Percentiles rank a stretch among this genome's conserved stretches.
phyloP scores from a whole-genome alignment of 371 early-diverging fungal genomes.

The Apophysomyces elegans region DNA sequence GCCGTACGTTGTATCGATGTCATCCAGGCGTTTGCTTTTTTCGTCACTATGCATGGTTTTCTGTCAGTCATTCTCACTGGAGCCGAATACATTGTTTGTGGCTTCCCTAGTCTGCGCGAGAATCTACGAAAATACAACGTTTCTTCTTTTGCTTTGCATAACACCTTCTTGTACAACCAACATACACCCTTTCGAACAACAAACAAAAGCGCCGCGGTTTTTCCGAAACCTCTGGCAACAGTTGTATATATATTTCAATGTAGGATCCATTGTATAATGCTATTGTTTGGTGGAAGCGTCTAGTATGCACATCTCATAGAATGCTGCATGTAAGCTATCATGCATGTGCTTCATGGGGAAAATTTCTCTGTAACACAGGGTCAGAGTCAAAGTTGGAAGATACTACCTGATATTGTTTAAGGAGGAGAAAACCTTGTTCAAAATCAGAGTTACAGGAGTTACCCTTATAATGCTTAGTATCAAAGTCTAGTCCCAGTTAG shows the following conservation, averaged over 20 bases:
- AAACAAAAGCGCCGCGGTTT: conserved; percentile 2
- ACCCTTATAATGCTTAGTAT: too few relatives aligned
- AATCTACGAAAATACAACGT: not conserved
- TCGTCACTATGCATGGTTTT: conserved; percentile 9
- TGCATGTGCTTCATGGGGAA: conserved; percentile 1
- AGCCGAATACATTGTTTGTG: conserved; percentile 5
- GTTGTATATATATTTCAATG: not conserved
- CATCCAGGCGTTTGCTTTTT: conserved; percentile 11
- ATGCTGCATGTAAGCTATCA: not conserved
- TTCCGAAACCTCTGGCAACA: not conserved
- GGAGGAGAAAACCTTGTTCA: not conserved
- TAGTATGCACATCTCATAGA: conserved; percentile 3
- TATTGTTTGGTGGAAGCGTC: conserved; percentile 1
- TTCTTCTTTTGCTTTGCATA: not conserved
- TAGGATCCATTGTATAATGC: conserved; percentile 2
- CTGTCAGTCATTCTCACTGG: conserved; percentile 1
- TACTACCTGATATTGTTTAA: not conserved
- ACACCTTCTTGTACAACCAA: conserved; percentile 3
- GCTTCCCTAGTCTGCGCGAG: not conserved
- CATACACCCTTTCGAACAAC: not conserved
- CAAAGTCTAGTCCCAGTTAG: too few relatives aligned
- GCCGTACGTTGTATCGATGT: conserved; percentile 7
- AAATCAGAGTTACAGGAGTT: too few relatives aligned
- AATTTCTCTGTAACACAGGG: not conserved
- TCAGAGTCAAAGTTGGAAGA: not conserved